Evolutionary conservation across 768 basidiomycete species (phyloP).

Genomic region (Tylopilus balloui): DNA sequence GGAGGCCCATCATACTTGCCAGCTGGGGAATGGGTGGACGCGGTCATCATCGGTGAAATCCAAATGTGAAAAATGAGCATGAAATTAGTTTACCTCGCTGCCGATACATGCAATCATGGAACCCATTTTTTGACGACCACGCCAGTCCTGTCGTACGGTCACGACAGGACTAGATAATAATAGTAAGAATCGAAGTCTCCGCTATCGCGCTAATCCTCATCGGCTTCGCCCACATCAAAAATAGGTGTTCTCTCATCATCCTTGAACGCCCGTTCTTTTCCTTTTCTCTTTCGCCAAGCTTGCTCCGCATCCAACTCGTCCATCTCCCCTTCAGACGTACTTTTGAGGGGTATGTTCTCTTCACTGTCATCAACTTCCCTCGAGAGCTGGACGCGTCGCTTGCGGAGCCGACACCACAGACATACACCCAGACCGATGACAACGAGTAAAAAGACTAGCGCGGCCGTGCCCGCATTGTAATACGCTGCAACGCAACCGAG

Average conservation of each 20-base stretch:
- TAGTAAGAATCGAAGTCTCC: background rate
- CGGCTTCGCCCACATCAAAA: slow-evolving; percentile 54
- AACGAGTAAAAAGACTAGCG: slow-evolving; percentile 76
- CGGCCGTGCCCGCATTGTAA: slow-evolving; percentile 88
- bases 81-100: background rate
- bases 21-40: slow-evolving; percentile 52
- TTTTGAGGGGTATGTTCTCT: slow-evolving; percentile 68
- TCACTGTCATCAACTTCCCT: slow-evolving; percentile 32
- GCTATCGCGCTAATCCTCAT: slow-evolving; percentile 40
- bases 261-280: slow-evolving; percentile 43
- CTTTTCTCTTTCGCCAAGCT: slow-evolving; percentile 37
- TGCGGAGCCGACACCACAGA: slow-evolving; percentile 65
- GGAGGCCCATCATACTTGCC: slow-evolving; percentile 38
- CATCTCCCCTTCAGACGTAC: slow-evolving; percentile 29
- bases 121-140: background rate
- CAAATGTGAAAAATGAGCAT: slow-evolving; percentile 24
- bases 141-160: background rate
- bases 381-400: slow-evolving; percentile 25
- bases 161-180: background rate
- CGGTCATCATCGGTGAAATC: slow-evolving; percentile 69
- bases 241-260: slow-evolving; percentile 37
- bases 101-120: no score
- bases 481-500: slow-evolving; percentile 53
- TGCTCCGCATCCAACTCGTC: slow-evolving; percentile 44
- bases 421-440: slow-evolving; percentile 63